These are phyloP conservation scores for Apium graveolens DNA, from an alignment of 129 eudicot genomes.

Conservation along the genomic window DNA sequence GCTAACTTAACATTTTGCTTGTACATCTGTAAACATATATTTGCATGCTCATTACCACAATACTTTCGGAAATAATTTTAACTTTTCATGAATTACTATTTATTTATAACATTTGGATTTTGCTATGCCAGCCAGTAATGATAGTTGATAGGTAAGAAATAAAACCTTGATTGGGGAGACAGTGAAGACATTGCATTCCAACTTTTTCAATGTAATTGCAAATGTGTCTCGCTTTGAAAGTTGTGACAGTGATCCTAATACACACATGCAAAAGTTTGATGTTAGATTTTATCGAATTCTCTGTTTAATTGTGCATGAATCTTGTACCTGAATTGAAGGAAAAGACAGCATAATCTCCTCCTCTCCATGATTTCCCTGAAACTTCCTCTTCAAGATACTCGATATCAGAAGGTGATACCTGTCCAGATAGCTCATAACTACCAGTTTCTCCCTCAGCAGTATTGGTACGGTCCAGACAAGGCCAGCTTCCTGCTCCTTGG, in stretches of 20 bases:
- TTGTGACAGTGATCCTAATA: slow-evolving; percentile 26
- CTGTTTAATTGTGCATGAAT: too few species aligned
- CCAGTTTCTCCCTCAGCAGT: not conserved
- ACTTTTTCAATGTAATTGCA: slow-evolving; percentile 21
- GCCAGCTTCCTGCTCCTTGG: slow-evolving; percentile 53
- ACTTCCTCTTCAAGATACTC: slow-evolving; percentile 27
- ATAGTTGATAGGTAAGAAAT: not conserved
- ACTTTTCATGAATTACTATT: not conserved
- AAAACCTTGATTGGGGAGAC: slow-evolving; percentile 36
- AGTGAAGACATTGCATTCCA: slow-evolving; percentile 34
- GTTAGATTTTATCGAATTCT: not conserved
- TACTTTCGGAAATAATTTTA: not conserved
- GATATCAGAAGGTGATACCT: slow-evolving; percentile 32
- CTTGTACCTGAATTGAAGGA: slow-evolving; percentile 29
- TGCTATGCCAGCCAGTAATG: not conserved
- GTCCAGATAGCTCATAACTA: slow-evolving; percentile 21
- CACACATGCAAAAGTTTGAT: not conserved
- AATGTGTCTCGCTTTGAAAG: slow-evolving; percentile 18
- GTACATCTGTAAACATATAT: slow-evolving; percentile 20
- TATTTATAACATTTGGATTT: not conserved
- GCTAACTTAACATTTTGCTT: slow-evolving; percentile 22
- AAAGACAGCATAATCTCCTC: slow-evolving; percentile 38
- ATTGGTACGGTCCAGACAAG: slow-evolving; percentile 19
- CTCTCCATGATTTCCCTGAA: slow-evolving; percentile 19
- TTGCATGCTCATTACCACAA: not conserved